Evolutionary conservation across 805 yeast genomes (phyloP), one percentile per base, ranked within the genome.

Genomic region (Sungouiella blattae): DNA sequence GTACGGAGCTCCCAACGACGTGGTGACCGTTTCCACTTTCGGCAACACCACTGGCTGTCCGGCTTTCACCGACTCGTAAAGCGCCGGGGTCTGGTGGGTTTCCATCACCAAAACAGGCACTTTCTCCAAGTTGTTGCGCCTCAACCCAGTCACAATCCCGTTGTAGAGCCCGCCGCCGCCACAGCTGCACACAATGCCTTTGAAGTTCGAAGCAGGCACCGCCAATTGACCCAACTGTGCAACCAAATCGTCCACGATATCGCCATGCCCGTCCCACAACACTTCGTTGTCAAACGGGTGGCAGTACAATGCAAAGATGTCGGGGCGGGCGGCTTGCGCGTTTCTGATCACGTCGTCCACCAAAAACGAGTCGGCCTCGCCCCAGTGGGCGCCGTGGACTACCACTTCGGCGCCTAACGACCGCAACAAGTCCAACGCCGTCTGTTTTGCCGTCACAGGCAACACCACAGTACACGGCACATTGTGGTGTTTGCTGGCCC

Each of bases 111-210:
- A 30, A 2, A 60, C 55, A 0, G 60, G 57, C 1, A 50, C 52
- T 8, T 46, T 23, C 6, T 35, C 8, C 6, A 51, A 29, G 12
- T 22, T 25, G 18, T 47, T 47, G n/a, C 47, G 36, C 12, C 41
- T 32, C 12, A 58, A 40, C 4, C 63, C 66, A 6, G 38, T 39
- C 9, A 57, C 50, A 3, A 59, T 39, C 1, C 66, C 66, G 39
- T 46, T 50, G 41, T 57, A 52, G 17, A 60, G 44, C 4, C 66
- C 64, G 4, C 65, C 66, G n/a, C 66, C 66, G 8, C 66, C 66
- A 26, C 52, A 58, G 32, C 61, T 53, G 36, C 60, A 55, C 5
- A 58, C 54, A 3, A 60, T 44, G 1, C 55, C 64, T 39, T 52
- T 55, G 9, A 60, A 47, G 28, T 47, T 41, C 3, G 35, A 3